Percentiles rank a stretch among this genome's conserved stretches.
Conservation (phyloP, 2,329 filamentous ascomycete genomes). For the Sporothrix brasiliensis region DNA sequence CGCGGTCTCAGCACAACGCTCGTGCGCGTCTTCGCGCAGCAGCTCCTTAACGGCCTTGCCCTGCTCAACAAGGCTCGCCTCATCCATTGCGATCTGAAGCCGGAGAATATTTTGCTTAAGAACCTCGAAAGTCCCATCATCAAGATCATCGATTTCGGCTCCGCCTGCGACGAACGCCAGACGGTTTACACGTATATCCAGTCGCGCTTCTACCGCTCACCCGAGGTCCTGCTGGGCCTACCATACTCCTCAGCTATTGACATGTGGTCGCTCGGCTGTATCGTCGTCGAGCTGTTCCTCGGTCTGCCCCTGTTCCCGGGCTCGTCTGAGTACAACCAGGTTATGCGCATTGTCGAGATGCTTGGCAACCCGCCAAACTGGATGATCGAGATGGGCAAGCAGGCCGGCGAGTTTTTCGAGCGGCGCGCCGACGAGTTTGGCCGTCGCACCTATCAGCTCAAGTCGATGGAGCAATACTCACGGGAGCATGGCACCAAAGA, state of each 20-base stretch:
- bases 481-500: slow-evolving; percentile 95
- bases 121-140: slow-evolving; percentile 99
- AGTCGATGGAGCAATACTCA: slow-evolving; percentile 97
- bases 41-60: slow-evolving; percentile 88
- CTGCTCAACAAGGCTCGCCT: slow-evolving; percentile 93
- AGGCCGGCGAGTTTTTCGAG: slow-evolving; percentile 96
- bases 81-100: slow-evolving; percentile 97
- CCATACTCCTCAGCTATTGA: slow-evolving; percentile 98
- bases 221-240: slow-evolving; percentile 90
- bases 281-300: slow-evolving; percentile 95
- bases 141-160: slow-evolving; percentile 99
- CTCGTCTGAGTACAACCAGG: slow-evolving; percentile 98
- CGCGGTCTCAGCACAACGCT: slow-evolving; percentile 94
- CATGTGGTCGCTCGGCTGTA: slow-evolving; percentile 99
- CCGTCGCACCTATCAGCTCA: slow-evolving; percentile 84
- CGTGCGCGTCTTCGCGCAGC: slow-evolving; percentile 95
- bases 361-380: slow-evolving; percentile 92
- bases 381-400: slow-evolving; percentile 99
- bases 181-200: slow-evolving; percentile 99
- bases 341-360: slow-evolving; percentile 97
- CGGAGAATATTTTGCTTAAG: slow-evolving; percentile 95
- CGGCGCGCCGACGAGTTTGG: slow-evolving; percentile 90
- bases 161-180: slow-evolving; percentile 95
- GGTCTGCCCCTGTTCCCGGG: slow-evolving; percentile 93
- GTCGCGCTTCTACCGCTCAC: slow-evolving; percentile 95